Conservation (phyloP, 495 filamentous ascomycete species). For the Xylaria venustula region DNA sequence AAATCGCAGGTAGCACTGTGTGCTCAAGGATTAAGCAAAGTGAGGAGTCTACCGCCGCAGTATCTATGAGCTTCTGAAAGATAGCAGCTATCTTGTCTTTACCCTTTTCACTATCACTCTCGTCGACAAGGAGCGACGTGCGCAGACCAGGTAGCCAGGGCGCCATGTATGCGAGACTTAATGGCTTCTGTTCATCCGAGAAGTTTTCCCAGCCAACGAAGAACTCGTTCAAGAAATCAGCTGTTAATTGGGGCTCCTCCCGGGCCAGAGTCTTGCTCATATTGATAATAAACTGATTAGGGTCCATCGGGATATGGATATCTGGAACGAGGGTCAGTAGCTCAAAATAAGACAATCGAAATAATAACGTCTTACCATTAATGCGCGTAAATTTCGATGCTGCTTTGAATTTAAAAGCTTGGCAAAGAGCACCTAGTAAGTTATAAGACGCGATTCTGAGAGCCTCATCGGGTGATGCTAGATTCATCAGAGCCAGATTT, state of each 20-base stretch:
- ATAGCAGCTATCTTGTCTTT: conserved; percentile 60
- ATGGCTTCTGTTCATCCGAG: conserved; percentile 57
- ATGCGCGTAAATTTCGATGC: conserved; percentile 57
- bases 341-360: background rate
- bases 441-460: conserved; percentile 63
- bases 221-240: conserved; percentile 65
- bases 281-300: conserved; percentile 61
- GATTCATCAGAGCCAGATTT: conserved; percentile 63
- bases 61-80: conserved; percentile 62
- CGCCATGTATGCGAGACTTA: conserved; percentile 65
- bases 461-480: conserved; percentile 54
- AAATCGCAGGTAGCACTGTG: conserved; percentile 59
- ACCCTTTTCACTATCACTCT: conserved; percentile 59
- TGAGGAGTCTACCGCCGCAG: conserved; percentile 54
- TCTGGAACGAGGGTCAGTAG: conserved; percentile 32
- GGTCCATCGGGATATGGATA: conserved; percentile 56
- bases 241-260: conserved; percentile 63
- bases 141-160: conserved; percentile 61
- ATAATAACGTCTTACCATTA: conserved; percentile 41
- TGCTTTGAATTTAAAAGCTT: conserved; percentile 61
- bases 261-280: conserved; percentile 60
- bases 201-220: conserved; percentile 69
- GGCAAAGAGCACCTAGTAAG: conserved; percentile 59
- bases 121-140: conserved; percentile 53
- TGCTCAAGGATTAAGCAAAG: conserved; percentile 59